phyloP scores from a whole-genome alignment of 176 grass and related monocot species.

The Cenchrus fungigraminus region DNA sequence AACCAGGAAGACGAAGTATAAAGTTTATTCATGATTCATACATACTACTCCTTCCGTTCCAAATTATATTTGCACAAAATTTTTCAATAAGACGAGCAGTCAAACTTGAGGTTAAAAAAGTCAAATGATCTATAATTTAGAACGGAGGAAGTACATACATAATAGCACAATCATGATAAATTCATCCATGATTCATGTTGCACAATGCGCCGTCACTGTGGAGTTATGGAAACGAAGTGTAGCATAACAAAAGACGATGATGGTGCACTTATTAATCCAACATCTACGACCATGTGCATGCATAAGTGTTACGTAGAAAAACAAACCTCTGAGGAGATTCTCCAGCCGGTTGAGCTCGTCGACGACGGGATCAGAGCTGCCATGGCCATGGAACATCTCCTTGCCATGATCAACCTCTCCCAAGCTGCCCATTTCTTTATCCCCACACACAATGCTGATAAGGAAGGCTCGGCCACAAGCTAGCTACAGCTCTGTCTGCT shows the following conservation, averaged over 20 bases:
- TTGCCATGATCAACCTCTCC: conserved; percentile 60
- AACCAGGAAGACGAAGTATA: not conserved
- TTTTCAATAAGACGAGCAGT: no score
- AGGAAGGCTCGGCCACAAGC: not conserved
- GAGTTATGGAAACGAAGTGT: not conserved
- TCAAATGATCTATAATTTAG: no score
- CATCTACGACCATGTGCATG: not conserved
- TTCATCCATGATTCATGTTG: not conserved
- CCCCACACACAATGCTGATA: not conserved
- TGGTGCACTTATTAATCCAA: not conserved
- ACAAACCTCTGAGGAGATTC: conserved; percentile 77
- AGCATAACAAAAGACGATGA: not conserved
- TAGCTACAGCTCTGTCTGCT: conserved; percentile 23
- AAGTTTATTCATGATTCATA: not conserved
- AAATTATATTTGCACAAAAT: no score
- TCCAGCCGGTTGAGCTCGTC: conserved; percentile 85
- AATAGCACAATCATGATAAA: no score
- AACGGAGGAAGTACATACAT: no score
- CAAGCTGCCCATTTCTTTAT: conserved; percentile 70
- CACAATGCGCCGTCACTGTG: not conserved
- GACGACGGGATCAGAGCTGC: conserved; percentile 57
- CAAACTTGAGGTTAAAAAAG: no score
- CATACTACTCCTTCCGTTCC: not conserved
- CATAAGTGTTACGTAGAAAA: not conserved
- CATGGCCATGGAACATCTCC: conserved; percentile 59